Percentiles rank a stretch among this genome's conserved stretches.
Evolutionary conservation across 352 stramenopile species (phyloP).

Genomic region (Globisporangium nunn): DNA sequence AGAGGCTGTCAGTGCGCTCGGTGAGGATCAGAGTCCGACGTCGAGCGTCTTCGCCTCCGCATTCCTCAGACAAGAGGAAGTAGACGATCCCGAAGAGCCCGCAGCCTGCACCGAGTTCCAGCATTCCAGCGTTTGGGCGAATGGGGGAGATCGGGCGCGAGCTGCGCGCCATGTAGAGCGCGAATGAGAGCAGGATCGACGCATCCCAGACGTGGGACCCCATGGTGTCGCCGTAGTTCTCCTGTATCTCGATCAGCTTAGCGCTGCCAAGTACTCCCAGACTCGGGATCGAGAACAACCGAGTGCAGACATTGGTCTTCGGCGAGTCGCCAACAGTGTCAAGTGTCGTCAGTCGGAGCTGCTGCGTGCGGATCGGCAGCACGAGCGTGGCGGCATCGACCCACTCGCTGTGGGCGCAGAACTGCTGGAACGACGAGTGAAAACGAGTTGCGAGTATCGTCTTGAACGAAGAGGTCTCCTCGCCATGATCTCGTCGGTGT

Average conservation of each 20-base stretch:
- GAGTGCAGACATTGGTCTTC: background rate
- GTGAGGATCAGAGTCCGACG: constrained; percentile 19
- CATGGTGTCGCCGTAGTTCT: constrained; percentile 65
- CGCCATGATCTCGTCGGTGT: background rate
- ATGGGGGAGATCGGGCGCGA: background rate
- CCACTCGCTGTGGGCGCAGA: constrained; percentile 33
- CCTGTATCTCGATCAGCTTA: constrained; percentile 22
- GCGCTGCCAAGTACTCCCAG: background rate
- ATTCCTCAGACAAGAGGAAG: background rate
- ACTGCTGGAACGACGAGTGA: constrained; percentile 19
- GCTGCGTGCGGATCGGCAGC: constrained; percentile 27
- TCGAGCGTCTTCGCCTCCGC: background rate
- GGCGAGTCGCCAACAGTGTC: background rate
- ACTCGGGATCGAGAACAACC: constrained; percentile 6
- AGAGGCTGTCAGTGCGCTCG: constrained; percentile 24
- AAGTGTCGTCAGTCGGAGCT: constrained; percentile 11
- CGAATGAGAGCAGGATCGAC: constrained; percentile 41
- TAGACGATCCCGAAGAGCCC: constrained; percentile 36
- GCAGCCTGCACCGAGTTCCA: constrained; percentile 45
- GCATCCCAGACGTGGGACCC: constrained; percentile 64
- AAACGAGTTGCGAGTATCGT: background rate
- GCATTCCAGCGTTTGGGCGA: constrained; percentile 7
- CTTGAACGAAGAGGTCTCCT: background rate
- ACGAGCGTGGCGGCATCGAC: constrained; percentile 19
- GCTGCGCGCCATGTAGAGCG: constrained; percentile 14